phyloP scores from a whole-genome alignment of 192 early-diverging fungal genomes.

The Backusella macrospora region DNA sequence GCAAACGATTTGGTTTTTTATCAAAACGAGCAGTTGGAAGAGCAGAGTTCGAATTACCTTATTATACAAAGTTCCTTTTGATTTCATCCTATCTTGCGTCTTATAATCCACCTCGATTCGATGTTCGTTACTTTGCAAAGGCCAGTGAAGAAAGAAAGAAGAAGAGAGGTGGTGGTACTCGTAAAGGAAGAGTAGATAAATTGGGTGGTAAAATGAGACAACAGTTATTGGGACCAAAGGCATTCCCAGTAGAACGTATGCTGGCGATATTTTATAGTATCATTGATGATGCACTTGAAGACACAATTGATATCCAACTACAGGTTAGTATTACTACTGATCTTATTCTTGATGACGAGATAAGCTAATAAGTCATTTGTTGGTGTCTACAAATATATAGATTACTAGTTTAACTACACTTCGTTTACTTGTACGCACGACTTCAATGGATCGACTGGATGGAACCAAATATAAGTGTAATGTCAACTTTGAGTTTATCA shows the following conservation, averaged over 20 bases:
- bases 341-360: background rate
- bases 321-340: constrained; percentile 44
- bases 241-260: constrained; percentile 96
- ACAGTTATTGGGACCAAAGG: constrained; percentile 88
- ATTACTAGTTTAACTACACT: constrained; percentile 85
- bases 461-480: constrained; percentile 88
- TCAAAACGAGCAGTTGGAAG: background rate
- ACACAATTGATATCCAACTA: constrained; percentile 72
- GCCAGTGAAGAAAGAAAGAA: constrained; percentile 42
- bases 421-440: constrained; percentile 73
- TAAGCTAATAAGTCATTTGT: background rate
- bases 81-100: constrained; percentile 91
- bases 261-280: constrained; percentile 96
- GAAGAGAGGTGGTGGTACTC: constrained; percentile 39
- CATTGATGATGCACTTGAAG: constrained; percentile 70
- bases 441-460: constrained; percentile 76
- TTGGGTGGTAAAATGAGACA: constrained; percentile 63
- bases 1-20: background rate
- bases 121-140: constrained; percentile 85
- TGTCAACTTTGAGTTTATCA: constrained; percentile 79
- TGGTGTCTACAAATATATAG: constrained; percentile 41
- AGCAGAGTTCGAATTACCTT: constrained; percentile 76
- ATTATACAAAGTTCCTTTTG: constrained; percentile 88
- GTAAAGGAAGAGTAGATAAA: constrained; percentile 51
- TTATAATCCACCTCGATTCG: constrained; percentile 88